A percentile compares a stretch with the other conserved stretches of the same genome.
Conservation (phyloP, 495 filamentous ascomycete genomes). For the Evansstolkia leycettana region DNA sequence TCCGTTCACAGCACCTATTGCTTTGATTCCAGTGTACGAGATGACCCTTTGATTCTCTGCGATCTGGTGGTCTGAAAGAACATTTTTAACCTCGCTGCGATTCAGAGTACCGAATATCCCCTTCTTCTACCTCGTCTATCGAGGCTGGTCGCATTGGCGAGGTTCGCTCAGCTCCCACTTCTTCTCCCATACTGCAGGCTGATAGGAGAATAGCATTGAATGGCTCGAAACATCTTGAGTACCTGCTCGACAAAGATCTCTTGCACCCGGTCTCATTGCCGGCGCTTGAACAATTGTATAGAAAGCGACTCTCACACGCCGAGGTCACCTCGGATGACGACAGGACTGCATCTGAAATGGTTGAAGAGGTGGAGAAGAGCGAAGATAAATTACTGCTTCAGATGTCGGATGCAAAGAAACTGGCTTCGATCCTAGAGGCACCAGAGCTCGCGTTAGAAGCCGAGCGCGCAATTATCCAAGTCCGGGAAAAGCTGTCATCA, state of each 20-base stretch:
- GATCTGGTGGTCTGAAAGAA: too few relatives aligned
- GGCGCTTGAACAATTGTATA: slow-evolving; percentile 63
- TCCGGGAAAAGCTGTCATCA: slow-evolving; percentile 52
- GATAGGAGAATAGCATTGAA: slow-evolving; percentile 42
- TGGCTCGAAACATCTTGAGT: slow-evolving; percentile 77
- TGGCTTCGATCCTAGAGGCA: slow-evolving; percentile 61
- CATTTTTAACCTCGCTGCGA: background rate
- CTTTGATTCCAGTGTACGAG: slow-evolving; percentile 71
- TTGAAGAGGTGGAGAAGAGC: slow-evolving; percentile 29
- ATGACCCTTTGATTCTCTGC: background rate
- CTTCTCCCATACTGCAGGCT: slow-evolving; percentile 1
- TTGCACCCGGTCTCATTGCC: slow-evolving; percentile 48
- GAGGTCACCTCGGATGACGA: slow-evolving; percentile 11
- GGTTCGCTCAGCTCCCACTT: slow-evolving; percentile 21
- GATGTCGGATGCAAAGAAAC: slow-evolving; percentile 42
- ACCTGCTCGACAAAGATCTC: slow-evolving; percentile 59
- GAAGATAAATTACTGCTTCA: slow-evolving; percentile 49
- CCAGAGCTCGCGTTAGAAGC: slow-evolving; percentile 81
- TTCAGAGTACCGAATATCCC: slow-evolving; percentile 83
- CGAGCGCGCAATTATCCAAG: slow-evolving; percentile 80
- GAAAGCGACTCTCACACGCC: slow-evolving; percentile 23
- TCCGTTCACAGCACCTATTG: slow-evolving; percentile 75
- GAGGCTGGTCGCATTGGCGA: slow-evolving; percentile 61
- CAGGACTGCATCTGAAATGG: slow-evolving; percentile 19
- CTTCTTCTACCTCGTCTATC: slow-evolving; percentile 88